Conservation (phyloP, 1,284 basidiomycete species). For the Marasmius oreades region DNA sequence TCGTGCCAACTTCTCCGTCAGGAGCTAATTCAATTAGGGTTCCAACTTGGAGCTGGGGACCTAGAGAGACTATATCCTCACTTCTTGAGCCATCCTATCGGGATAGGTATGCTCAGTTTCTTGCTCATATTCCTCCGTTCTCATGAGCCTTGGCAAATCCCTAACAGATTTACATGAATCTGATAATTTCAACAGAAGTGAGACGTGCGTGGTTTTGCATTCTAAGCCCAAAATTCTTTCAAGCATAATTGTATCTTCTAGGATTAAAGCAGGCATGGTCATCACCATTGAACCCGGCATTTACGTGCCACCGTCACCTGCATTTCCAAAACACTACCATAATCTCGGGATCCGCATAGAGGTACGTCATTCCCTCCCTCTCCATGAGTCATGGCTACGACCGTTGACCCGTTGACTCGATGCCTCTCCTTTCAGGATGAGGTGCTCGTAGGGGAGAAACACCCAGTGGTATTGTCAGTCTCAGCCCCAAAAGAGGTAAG, state of each 20-base stretch:
- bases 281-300: conserved; percentile 84
- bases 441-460: conserved; percentile 69
- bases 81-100: conserved; percentile 83
- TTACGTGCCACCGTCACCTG: conserved; percentile 77
- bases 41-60: conserved; percentile 61
- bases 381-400: no score
- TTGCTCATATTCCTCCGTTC: conserved; percentile 42
- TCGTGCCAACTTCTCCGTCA: conserved; percentile 68
- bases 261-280: conserved; percentile 79
- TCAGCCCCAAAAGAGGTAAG: conserved; percentile 86
- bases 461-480: conserved; percentile 69
- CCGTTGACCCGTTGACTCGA: not conserved
- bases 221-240: not conserved
- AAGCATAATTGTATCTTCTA: conserved; percentile 13
- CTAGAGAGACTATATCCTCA: conserved; percentile 86
- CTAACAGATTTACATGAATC: conserved; percentile 14
- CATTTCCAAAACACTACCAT: conserved; percentile 84
- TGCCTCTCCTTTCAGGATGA: conserved; percentile 70
- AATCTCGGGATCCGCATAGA: conserved; percentile 90
- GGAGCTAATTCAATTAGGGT: conserved; percentile 84
- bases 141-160: conserved; percentile 64
- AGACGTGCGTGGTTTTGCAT: conserved; percentile 26
- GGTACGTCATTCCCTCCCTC: conserved; percentile 37
- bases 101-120: conserved; percentile 56
- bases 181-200: conserved; percentile 7